Conservation (phyloP, 805 yeast genomes). For the Metschnikowia santaceciliae region DNA sequence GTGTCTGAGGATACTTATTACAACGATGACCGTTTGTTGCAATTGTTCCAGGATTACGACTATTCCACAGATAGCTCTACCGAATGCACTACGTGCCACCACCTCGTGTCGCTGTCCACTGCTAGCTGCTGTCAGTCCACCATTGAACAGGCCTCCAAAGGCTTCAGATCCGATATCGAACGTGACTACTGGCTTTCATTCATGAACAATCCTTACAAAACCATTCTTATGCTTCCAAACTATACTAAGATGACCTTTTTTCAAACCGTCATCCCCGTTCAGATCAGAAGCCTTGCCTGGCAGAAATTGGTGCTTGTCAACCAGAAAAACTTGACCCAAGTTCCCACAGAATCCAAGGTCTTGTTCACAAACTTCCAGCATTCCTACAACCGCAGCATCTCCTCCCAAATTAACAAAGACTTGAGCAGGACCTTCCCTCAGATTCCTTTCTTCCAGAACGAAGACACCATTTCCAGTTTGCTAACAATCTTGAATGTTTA, state of each 20-base stretch:
- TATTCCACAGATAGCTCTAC: slow-evolving; percentile 12
- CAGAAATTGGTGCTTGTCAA: slow-evolving; percentile 32
- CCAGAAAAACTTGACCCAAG: slow-evolving; percentile 21
- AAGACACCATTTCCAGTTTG: slow-evolving; percentile 42
- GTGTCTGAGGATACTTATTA: neutral
- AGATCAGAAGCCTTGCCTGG: slow-evolving; percentile 45
- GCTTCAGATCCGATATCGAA: slow-evolving; percentile 22
- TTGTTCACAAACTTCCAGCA: slow-evolving; percentile 41
- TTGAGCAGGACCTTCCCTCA: slow-evolving; percentile 58
- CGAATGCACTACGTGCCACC: slow-evolving; percentile 11
- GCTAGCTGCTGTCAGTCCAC: slow-evolving; percentile 10
- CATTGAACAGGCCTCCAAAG: slow-evolving; percentile 5
- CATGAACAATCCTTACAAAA: slow-evolving; percentile 40
- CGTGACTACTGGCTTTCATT: slow-evolving; percentile 43
- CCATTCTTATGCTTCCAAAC: slow-evolving; percentile 44
- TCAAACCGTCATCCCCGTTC: slow-evolving; percentile 44
- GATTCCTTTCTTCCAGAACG: slow-evolving; percentile 43
- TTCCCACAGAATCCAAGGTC: slow-evolving; percentile 33
- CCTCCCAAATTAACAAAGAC: slow-evolving; percentile 51
- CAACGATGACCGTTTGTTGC: slow-evolving; percentile 2
- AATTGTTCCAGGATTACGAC: slow-evolving; percentile 11
- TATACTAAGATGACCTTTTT: slow-evolving; percentile 43
- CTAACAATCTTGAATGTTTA: slow-evolving; percentile 58
- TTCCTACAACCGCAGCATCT: slow-evolving; percentile 35
- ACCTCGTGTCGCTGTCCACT: slow-evolving; percentile 1